Evolutionary conservation across 257 asterid genomes (phyloP).

Genomic region (Petunia secreta): DNA sequence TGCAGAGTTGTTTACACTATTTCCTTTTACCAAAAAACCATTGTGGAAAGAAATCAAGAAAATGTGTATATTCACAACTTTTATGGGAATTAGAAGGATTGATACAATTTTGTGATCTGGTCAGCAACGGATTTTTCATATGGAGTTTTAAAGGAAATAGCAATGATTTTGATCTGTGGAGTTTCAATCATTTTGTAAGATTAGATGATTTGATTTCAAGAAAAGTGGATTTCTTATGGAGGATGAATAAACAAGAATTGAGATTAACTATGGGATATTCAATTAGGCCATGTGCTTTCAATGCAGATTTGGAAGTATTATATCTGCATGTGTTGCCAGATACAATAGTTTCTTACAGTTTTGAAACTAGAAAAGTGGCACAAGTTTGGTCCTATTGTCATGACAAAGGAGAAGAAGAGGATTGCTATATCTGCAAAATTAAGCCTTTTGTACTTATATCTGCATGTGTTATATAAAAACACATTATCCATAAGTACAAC

Average conservation of each 20-base stretch:
- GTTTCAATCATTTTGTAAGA: constrained; percentile 18
- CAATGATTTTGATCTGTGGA: constrained; percentile 14
- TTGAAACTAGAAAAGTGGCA: constrained; percentile 30
- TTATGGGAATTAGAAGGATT: constrained; percentile 35
- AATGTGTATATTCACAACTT: constrained; percentile 16
- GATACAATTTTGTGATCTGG: constrained; percentile 26
- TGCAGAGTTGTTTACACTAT: constrained; percentile 17
- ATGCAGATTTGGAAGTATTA: constrained; percentile 34
- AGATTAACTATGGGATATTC: background rate
- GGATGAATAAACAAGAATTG: background rate
- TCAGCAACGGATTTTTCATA: background rate
- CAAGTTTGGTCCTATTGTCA: constrained; percentile 21
- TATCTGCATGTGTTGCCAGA: constrained; percentile 28
- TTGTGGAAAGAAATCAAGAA: background rate
- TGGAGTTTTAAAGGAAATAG: constrained; percentile 21
- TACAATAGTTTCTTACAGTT: constrained; percentile 31
- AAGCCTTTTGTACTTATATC: constrained; percentile 27
- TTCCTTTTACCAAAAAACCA: constrained; percentile 26
- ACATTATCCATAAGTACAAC: no score
- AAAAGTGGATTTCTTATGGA: background rate
- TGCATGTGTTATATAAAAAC: no score
- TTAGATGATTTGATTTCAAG: background rate
- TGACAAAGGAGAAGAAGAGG: background rate
- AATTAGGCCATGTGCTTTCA: constrained; percentile 34
- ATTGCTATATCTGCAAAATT: constrained; percentile 18